phyloP scores from a whole-genome alignment of 352 stramenopile genomes.

The Globisporangium abappressorium region DNA sequence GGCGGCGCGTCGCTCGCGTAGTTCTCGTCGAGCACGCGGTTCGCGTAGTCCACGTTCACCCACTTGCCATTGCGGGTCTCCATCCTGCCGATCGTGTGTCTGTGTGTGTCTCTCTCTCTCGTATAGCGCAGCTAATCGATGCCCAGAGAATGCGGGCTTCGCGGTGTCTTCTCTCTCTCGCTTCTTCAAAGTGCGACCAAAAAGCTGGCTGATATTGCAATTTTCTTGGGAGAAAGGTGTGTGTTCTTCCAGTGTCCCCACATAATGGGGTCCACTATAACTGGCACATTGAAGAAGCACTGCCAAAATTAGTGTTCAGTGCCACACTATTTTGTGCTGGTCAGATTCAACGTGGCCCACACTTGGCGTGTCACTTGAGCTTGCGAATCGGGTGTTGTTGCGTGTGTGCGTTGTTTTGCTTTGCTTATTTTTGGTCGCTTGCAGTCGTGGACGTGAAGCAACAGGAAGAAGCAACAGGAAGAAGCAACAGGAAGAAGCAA shows the following conservation, averaged over 20 bases:
- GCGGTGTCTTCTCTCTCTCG: not conserved
- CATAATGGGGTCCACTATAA: not conserved
- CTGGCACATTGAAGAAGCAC: not conserved
- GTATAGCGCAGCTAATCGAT: not conserved
- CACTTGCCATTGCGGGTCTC: slow-evolving; percentile 76
- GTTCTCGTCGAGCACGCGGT: slow-evolving; percentile 50
- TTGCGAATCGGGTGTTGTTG: not conserved
- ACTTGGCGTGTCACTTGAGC: not conserved
- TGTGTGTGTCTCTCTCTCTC: not conserved
- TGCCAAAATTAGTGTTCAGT: not conserved
- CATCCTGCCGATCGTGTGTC: slow-evolving; percentile 19
- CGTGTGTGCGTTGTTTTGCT: too few relatives aligned
- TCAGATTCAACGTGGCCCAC: not conserved
- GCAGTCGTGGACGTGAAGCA: slow-evolving; percentile 7
- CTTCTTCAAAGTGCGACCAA: not conserved
- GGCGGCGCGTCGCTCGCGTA: slow-evolving; percentile 4
- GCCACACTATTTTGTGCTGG: not conserved
- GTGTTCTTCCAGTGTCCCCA: not conserved
- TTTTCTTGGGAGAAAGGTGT: not conserved
- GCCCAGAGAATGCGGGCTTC: not conserved
- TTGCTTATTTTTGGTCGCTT: slow-evolving; percentile 4
- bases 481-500: not conserved
- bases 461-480: too few relatives aligned
- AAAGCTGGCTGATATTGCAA: not conserved
- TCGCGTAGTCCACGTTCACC: slow-evolving; percentile 87